Conservation (phyloP, 2,329 filamentous ascomycete species). For the Fusarium continuum region DNA sequence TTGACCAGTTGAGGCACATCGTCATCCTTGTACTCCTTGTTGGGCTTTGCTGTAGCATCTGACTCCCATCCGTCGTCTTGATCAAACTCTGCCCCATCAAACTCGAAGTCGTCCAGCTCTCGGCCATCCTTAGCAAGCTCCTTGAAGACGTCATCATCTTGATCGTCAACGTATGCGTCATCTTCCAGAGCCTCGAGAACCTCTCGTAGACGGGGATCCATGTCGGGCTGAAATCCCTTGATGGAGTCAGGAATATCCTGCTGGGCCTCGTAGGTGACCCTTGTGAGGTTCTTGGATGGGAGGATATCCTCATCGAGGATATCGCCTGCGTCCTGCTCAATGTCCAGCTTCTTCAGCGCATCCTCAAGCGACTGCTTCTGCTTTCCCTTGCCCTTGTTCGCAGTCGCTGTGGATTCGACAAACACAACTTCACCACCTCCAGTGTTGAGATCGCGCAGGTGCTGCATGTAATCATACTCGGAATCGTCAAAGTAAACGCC, state of each 20-base stretch:
- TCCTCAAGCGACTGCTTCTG: constrained; percentile 84
- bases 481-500: constrained; percentile 96
- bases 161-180: constrained; percentile 90
- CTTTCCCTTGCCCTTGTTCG: constrained; percentile 75
- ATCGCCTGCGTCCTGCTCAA: constrained; percentile 63
- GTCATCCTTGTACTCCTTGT: constrained; percentile 62
- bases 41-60: constrained; percentile 87
- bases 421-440: constrained; percentile 82
- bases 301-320: constrained; percentile 78
- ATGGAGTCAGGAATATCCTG: constrained; percentile 92
- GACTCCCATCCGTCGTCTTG: constrained; percentile 92
- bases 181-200: constrained; percentile 94
- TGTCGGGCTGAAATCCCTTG: constrained; percentile 94
- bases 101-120: constrained; percentile 83
- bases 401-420: constrained; percentile 74
- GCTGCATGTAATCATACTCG: constrained; percentile 99
- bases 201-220: constrained; percentile 93
- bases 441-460: constrained; percentile 85
- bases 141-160: constrained; percentile 87
- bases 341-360: constrained; percentile 72
- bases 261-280: constrained; percentile 87
- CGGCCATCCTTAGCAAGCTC: constrained; percentile 73
- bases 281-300: constrained; percentile 80
- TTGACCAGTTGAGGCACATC: constrained; percentile 60
- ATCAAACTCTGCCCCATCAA: constrained; percentile 71